Evolutionary conservation across 352 stramenopile genomes (phyloP), one percentile per base, ranked within the genome.

Genomic region (Globisporangium recalcitrans): DNA sequence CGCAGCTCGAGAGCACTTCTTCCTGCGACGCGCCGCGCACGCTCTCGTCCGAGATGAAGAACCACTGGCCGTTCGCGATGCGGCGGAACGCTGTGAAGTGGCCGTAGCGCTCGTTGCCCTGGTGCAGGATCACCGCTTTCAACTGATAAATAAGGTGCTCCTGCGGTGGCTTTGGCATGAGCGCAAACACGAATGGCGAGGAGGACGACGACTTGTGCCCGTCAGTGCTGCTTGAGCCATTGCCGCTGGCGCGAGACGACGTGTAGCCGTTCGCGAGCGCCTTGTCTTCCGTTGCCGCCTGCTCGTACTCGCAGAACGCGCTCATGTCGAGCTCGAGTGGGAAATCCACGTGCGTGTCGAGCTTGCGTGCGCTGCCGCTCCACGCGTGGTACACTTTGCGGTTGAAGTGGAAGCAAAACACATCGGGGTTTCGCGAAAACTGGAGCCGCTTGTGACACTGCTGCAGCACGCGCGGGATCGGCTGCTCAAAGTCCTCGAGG

Each of bases 331-430:
- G 70, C 61, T 87, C 74, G 29, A 88, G 56, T n/a, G 86, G 86
- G 62, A 96, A 96, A 52, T 78, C 65, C 5, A 96, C 80, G 61
- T 85, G 85, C 8, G 74, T 90, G 40, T 91, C 78, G 3, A 96
- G 68, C 60, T 96, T 96, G 29, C 85, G 67, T 40, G 82, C 79
- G 29, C 69, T 76, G 19, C 85, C 82, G 40, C 73, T 88, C 64
- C 63, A 75, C 6, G 70, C 67, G 57, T 86, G 75, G 68, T 87
- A 96, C n/a, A 95, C 73, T 57, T 94, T 93, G 55, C 85, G 83
- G 66, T 91, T 94, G 8, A 96, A 83, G 59, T 96, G 87, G 56
- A 96, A 92, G 64, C 84, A 92, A 29, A 96, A 88, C 51, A 94
- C 82, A 32, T 90, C 78, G 1, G 85, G 87, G 32, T 79, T 86